Percentiles rank a stretch among this genome's conserved stretches.
These are phyloP conservation scores for Diplotaxis tenuifolia DNA, from an alignment of 345 rosid species.

Conservation along the genomic window DNA sequence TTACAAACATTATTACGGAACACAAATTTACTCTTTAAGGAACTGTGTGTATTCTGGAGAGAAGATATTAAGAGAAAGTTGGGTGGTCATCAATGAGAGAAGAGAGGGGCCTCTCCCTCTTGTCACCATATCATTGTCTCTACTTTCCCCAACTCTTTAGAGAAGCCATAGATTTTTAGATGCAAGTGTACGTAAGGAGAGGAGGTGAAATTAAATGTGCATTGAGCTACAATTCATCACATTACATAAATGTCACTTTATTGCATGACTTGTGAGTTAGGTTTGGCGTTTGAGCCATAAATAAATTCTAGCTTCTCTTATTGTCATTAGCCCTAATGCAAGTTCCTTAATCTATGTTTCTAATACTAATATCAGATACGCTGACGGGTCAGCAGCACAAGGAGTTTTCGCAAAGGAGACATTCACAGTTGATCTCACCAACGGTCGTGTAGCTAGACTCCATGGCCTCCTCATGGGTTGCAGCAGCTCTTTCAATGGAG, in stretches of 20 bases:
- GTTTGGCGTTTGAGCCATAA: slow-evolving; percentile 33
- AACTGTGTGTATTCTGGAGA: slow-evolving; percentile 8
- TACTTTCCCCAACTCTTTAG: not conserved
- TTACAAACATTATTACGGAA: slow-evolving; percentile 14
- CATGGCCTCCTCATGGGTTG: slow-evolving; percentile 50
- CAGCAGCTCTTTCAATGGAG: slow-evolving; percentile 40
- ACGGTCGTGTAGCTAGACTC: slow-evolving; percentile 38
- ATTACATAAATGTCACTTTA: slow-evolving; percentile 43
- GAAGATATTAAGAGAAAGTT: slow-evolving; percentile 16
- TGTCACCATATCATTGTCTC: slow-evolving; percentile 32
- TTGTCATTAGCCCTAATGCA: not conserved
- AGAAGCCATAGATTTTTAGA: slow-evolving; percentile 23
- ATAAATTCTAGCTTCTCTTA: slow-evolving; percentile 6
- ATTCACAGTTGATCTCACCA: slow-evolving; percentile 30
- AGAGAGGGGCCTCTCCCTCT: slow-evolving; percentile 19
- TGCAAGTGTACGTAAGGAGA: slow-evolving; percentile 16
- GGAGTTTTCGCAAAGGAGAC: slow-evolving; percentile 61
- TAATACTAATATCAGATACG: slow-evolving; percentile 34
- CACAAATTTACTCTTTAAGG: not conserved
- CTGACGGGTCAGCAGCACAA: slow-evolving; percentile 45
- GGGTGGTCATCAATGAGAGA: slow-evolving; percentile 27
- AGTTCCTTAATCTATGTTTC: not conserved
- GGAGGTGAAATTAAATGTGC: slow-evolving; percentile 25
- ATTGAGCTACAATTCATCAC: slow-evolving; percentile 35
- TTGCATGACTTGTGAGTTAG: slow-evolving; percentile 40